Percentiles rank a stretch among this genome's conserved stretches.
These are phyloP conservation scores for Cladosporium austrohemisphaericum DNA, from an alignment of 2,329 filamentous ascomycete species.

Conservation along the genomic window DNA sequence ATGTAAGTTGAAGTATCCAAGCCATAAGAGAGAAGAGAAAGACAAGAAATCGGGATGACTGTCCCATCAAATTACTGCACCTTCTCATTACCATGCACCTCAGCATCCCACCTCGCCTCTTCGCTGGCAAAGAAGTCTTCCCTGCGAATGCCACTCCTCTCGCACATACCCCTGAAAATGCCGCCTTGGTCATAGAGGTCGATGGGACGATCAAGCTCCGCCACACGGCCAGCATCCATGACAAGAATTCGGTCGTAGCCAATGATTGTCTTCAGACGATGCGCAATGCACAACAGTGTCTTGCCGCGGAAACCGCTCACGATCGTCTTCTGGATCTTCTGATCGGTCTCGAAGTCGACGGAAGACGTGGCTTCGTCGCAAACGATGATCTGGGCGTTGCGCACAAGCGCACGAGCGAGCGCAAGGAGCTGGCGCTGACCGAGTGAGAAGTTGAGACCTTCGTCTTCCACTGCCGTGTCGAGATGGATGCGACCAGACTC, in stretches of 20 bases:
- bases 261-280: constrained; percentile 86
- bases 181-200: constrained; percentile 68
- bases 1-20: no score
- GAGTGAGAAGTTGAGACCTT: constrained; percentile 92
- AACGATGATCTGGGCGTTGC: constrained; percentile 84
- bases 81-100: not conserved
- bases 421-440: constrained; percentile 96
- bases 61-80: no score
- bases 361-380: constrained; percentile 93
- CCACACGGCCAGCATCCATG: constrained; percentile 86
- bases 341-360: constrained; percentile 94
- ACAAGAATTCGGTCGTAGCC: constrained; percentile 92
- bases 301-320: constrained; percentile 77
- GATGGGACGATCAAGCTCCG: constrained; percentile 76
- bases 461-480: constrained; percentile 83
- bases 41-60: no score
- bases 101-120: constrained; percentile 22
- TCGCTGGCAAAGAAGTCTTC: constrained; percentile 43
- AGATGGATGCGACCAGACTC: constrained; percentile 67
- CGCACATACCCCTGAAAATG: constrained; percentile 88
- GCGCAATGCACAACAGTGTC: constrained; percentile 88
- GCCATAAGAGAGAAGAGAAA: no score
- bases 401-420: constrained; percentile 82
- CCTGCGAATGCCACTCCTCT: constrained; percentile 69
- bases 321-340: constrained; percentile 90